Evolutionary conservation across 169 alveolate species (phyloP).

Genomic region (Pseudocohnilembus persalinus): DNA sequence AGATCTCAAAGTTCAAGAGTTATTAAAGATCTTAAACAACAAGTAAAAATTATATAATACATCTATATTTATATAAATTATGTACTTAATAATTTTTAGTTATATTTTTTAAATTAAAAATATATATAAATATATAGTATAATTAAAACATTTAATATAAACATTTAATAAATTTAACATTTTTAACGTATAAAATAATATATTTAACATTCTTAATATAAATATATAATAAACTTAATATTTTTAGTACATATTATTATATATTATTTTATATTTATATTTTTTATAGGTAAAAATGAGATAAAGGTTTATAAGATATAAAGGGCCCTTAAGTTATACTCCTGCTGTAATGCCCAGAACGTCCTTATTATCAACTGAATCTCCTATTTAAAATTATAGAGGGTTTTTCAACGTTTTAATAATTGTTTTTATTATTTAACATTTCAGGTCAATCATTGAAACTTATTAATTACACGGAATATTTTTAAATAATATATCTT

Average conservation of each 20-base stretch:
- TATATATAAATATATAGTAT: conserved; percentile 1
- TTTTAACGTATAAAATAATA: conserved; percentile 3
- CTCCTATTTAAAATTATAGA: conserved; percentile 42
- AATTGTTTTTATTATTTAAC: conserved; percentile 30
- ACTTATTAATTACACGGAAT: conserved; percentile 35
- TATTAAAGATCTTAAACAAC: neutral
- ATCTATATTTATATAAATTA: too few species aligned
- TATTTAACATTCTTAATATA: neutral
- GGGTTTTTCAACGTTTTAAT: conserved; percentile 40
- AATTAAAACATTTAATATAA: neutral
- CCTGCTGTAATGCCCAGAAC: conserved; percentile 37
- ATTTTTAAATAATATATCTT: neutral
- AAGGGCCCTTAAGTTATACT: conserved; percentile 38
- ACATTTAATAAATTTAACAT: neutral
- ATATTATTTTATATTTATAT: neutral
- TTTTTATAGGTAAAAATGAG: conserved; percentile 16
- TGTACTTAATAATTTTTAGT: too few species aligned
- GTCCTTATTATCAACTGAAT: conserved; percentile 39
- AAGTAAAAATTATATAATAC: too few species aligned
- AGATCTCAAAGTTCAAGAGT: neutral
- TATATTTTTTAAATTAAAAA: conserved; percentile 3
- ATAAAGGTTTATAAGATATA: conserved; percentile 24
- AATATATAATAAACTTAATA: neutral
- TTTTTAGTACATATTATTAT: neutral
- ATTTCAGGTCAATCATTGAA: conserved; percentile 34